These are phyloP conservation scores for Tetrapyrgos nigripes DNA, from an alignment of 1,284 basidiomycete species.

Conservation along the genomic window DNA sequence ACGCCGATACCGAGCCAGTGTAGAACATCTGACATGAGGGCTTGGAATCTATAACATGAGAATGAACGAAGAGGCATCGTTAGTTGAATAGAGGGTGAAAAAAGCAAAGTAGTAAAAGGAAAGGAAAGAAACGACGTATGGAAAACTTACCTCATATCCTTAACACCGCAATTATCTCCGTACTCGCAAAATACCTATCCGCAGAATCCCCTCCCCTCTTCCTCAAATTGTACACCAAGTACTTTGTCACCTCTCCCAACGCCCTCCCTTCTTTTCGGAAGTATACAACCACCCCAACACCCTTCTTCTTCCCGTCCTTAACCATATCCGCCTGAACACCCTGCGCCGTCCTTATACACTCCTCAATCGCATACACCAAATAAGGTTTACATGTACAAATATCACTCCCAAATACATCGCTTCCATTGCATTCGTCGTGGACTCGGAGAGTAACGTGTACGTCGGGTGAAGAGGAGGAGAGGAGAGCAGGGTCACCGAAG, in stretches of 20 bases:
- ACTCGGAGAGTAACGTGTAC: slow-evolving; percentile 84
- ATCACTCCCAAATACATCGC: slow-evolving; percentile 91
- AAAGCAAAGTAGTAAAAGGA: slow-evolving; percentile 71
- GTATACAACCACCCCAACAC: slow-evolving; percentile 93
- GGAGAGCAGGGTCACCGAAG: slow-evolving; percentile 35
- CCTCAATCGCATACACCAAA: slow-evolving; percentile 91
- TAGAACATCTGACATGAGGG: slow-evolving; percentile 94
- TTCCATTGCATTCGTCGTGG: slow-evolving; percentile 94
- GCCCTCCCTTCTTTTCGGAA: slow-evolving; percentile 95
- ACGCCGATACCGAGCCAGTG: slow-evolving; percentile 94
- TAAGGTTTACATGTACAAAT: slow-evolving; percentile 97
- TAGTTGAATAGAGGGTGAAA: not conserved
- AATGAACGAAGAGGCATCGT: not conserved
- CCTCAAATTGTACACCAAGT: slow-evolving; percentile 93
- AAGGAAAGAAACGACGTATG: too few relatives aligned
- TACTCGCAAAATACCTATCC: slow-evolving; percentile 93
- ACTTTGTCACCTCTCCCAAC: slow-evolving; percentile 93
- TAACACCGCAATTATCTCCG: slow-evolving; percentile 95
- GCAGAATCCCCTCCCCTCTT: slow-evolving; percentile 95
- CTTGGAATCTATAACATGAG: too few relatives aligned
- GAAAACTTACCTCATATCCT: slow-evolving; percentile 92
- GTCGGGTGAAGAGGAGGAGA: not conserved
- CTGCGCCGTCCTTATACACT: slow-evolving; percentile 65
- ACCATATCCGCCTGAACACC: not conserved
- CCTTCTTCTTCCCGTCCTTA: slow-evolving; percentile 48